Base-by-base conservation (phyloP, 768 basidiomycete genomes). In the Suillus spraguei region DNA sequence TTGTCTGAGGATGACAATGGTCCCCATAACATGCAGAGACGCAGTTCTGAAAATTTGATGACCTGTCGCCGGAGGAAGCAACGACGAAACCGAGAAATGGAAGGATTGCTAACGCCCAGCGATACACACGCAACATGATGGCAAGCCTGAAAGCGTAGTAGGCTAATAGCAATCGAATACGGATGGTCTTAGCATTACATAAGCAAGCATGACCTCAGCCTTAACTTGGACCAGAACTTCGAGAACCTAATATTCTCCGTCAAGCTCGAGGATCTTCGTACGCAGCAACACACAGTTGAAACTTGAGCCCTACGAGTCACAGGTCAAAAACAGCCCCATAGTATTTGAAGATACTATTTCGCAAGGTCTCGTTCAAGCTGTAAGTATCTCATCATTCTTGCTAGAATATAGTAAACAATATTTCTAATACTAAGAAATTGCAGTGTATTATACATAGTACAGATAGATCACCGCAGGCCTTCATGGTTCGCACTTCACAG, bases 401-500 rank as follows among this genome's bases (percentile, higher is more conserved):
- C 20, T 11, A 35, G 33, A 28, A 28, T 28, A 28, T 28, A 4
- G 28, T 28, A 28, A 28, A 35, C 20, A 53, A 3, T 11, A 16
- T 28, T 58, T 28, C 14, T 20, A 5, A 41, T 20, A 32, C 38
- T 3, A 41, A 41, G 24, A 55, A 22, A 16, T 14, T 55, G 14
- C 14, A 22, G 54, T 55, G 36, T 3, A 16, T 38, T 9, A 8
- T 38, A 24, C 39, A 10, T 11, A 11, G 17, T 41, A 11, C 33
- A 53, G 20, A 20, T 6, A 33, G 20, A 35, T 53, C 20, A 32
- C 17, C 24, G 39, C 17, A 58, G 11, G 11, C 56, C 41, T 41
- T 3, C 22, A 80, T 80, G 79, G 80, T 80, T 60, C 76, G 79
- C 39, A 67, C 64, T 13, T 67, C 74, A 20, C 79, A 80, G 62